Conservation (phyloP, 2,329 filamentous ascomycete species). For the Pseudogymnoascus sp. region DNA sequence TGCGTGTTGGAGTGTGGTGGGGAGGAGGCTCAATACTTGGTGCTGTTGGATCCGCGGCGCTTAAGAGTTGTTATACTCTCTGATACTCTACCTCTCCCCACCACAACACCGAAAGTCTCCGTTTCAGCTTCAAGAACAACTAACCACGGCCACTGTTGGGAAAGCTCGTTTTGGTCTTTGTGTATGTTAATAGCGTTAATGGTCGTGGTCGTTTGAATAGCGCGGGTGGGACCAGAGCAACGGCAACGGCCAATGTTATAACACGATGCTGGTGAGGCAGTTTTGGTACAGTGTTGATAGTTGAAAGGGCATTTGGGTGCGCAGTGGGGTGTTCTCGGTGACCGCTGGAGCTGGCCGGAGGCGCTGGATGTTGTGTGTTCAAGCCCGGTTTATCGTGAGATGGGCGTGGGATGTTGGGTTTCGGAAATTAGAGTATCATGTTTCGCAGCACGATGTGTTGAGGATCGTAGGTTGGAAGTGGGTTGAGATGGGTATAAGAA, state of each 20-base stretch:
- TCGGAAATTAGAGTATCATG: not conserved
- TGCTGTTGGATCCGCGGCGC: not conserved
- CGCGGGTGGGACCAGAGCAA: not conserved
- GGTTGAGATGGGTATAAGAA: not conserved
- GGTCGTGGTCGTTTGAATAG: no score
- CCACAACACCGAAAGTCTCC: not conserved
- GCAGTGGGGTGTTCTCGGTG: not conserved
- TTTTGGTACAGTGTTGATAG: not conserved
- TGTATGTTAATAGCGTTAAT: not conserved
- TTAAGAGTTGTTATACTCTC: not conserved
- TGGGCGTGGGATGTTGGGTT: not conserved
- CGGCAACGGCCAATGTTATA: not conserved
- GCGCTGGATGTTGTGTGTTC: not conserved
- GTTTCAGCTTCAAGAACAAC: not conserved
- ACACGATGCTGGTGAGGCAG: not conserved
- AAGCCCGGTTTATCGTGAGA: not conserved
- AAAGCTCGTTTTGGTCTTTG: not conserved
- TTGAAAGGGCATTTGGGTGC: not conserved
- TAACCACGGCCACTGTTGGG: not conserved
- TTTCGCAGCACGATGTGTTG: not conserved
- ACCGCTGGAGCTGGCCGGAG: not conserved
- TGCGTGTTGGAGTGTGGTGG: not conserved
- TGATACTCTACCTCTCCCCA: not conserved
- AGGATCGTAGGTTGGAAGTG: not conserved
- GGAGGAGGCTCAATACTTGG: not conserved